Evolutionary conservation across 148 eudicot species (phyloP).

Genomic region (Vaccinium vitisidaea): DNA sequence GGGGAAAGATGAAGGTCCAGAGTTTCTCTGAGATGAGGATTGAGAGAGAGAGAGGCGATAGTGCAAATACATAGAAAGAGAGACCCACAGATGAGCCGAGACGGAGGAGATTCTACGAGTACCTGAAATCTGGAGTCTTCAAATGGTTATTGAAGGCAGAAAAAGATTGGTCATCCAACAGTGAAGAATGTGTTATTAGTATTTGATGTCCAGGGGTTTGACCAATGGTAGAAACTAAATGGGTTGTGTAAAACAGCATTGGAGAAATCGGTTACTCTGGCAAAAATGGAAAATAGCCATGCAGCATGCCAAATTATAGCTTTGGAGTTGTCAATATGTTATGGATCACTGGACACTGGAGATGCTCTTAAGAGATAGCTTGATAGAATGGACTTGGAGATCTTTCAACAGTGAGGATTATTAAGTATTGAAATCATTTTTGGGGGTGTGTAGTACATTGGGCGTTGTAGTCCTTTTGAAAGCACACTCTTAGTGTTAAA

Average conservation of each 20-base stretch:
- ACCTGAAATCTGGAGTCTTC: not conserved
- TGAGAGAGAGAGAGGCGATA: not conserved
- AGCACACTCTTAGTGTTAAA: not conserved
- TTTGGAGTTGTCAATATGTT: no score
- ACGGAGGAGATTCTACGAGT: not conserved
- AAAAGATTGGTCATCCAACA: no score
- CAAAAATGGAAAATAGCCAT: no score
- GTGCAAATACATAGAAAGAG: no score
- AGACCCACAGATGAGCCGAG: not conserved
- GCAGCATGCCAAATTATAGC: not conserved
- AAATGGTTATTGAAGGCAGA: not conserved
- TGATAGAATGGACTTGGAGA: not conserved
- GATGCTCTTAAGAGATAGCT: not conserved
- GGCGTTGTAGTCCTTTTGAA: not conserved
- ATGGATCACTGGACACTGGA: not conserved
- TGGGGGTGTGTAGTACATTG: not conserved
- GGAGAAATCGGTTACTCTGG: no score
- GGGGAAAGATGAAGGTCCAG: not conserved
- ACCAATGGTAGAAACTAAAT: not conserved
- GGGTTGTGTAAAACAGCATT: no score
- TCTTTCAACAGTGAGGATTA: not conserved
- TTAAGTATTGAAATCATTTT: not conserved
- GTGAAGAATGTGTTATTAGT: not conserved
- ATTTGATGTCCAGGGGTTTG: not conserved
- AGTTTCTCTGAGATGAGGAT: no score